Evolutionary conservation across 78 protist species (phyloP).

Genomic region (Dictyostelium purpureum): DNA sequence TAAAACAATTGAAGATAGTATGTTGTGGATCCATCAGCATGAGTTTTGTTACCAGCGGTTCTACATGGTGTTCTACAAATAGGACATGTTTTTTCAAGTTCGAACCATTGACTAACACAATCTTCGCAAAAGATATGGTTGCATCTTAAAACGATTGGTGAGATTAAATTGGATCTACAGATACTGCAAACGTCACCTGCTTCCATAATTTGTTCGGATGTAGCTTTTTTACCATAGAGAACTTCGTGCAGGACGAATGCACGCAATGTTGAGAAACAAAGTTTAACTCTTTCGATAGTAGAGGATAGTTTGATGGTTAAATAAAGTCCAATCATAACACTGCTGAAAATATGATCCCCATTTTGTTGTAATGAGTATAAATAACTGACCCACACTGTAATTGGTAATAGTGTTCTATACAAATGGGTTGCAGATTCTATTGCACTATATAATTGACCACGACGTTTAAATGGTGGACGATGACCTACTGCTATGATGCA

Average conservation of each 20-base stretch:
- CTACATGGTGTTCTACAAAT: slow-evolving; percentile 59
- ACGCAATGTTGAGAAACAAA: slow-evolving; percentile 11
- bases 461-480: slow-evolving; percentile 26
- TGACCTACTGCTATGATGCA: slow-evolving; percentile 10
- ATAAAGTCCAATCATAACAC: slow-evolving; percentile 71
- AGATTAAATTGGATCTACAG: slow-evolving; percentile 61
- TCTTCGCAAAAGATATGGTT: slow-evolving; percentile 80
- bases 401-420: slow-evolving; percentile 67
- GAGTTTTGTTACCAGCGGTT: slow-evolving; percentile 45
- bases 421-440: slow-evolving; percentile 32
- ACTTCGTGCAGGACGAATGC: slow-evolving; percentile 45
- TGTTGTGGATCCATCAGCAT: slow-evolving; percentile 70
- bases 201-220: slow-evolving; percentile 32
- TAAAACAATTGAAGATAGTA: slow-evolving; percentile 33
- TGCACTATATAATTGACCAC: slow-evolving; percentile 58
- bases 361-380: not conserved
- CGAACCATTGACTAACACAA: slow-evolving; percentile 75
- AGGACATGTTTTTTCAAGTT: slow-evolving; percentile 74
- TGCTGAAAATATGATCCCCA: slow-evolving; percentile 45
- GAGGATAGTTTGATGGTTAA: slow-evolving; percentile 54
- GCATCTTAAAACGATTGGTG: slow-evolving; percentile 65
- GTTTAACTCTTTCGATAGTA: slow-evolving; percentile 14
- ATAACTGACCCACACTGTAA: slow-evolving; percentile 57
- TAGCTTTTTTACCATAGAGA: slow-evolving; percentile 61
- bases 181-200: slow-evolving; percentile 71